Evolutionary conservation across 2,329 filamentous ascomycete species (phyloP), one percentile per base, ranked within the genome.

Genomic region (Diaporthe sp.): DNA sequence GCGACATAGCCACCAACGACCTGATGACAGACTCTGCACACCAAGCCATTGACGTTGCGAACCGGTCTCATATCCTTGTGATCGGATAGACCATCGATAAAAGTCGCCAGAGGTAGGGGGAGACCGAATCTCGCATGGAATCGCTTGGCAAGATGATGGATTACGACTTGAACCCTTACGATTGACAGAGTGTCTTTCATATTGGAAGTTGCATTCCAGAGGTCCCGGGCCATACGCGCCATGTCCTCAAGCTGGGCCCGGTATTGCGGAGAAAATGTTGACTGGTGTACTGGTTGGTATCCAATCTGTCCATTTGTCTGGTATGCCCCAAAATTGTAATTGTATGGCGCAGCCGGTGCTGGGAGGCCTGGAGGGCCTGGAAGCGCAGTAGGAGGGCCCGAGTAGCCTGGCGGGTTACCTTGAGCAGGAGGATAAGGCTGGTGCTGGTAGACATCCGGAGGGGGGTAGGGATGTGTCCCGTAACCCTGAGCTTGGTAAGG

Each of bases 131-230:
- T 87, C 22, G 88, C 82, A 58, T 88, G 85, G 79, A 92, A 94
- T 49, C 86, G 87, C 73, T 88, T 87, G 74, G 89, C 86, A 70
- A 92, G 84, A 80, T 94, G 91, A 80, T 93, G 87, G 57, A 96
- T 87, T 13, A 94, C 86, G 62, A 91, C 88, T 76, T 90, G 89
- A 22, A 94, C 87, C 78, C 91, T 91, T 62, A 94, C 87, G 76
- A 89, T 89, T 53, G 89, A 88, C 19, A 92, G 88, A 22, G 95
- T 83, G 69, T 92, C 89, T 78, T 90, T 90, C 77, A 94, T 85
- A 4, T 87, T 87, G 10, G 87, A 88, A 3, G 92, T 88, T 31
- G 86, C 84, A 77, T 89, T 89, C 93, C 93, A 96, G 49, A 93
- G 83, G 34, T 91, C 89, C 75, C 89, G 88, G 6, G 91, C 89